Conservation (phyloP, 2,329 filamentous ascomycete genomes). For the Claviceps sorghi region DNA sequence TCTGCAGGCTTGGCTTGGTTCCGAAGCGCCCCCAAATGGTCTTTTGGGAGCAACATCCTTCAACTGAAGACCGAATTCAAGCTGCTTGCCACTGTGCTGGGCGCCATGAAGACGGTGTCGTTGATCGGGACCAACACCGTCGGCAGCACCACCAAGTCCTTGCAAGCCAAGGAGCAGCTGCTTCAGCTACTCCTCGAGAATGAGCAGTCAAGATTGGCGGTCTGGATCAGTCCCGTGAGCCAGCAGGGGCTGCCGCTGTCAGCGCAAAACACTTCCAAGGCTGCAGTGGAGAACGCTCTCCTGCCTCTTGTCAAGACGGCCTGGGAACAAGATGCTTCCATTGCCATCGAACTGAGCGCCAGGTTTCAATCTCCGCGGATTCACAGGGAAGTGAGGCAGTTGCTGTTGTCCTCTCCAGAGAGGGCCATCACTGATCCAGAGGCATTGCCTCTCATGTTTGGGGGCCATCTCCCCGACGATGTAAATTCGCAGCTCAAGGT, state of each 20-base stretch:
- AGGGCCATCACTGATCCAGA: conserved; percentile 70
- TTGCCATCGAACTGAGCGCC: conserved; percentile 72
- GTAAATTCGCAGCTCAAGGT: conserved; percentile 70
- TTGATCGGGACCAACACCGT: conserved; percentile 39
- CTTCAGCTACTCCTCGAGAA: conserved; percentile 67
- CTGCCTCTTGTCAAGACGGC: conserved; percentile 60
- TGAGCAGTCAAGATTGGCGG: conserved; percentile 67
- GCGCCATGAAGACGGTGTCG: conserved; percentile 48
- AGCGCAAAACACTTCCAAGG: conserved; percentile 26
- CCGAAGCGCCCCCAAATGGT: conserved; percentile 68
- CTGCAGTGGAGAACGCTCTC: conserved; percentile 30
- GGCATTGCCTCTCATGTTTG: conserved; percentile 69
- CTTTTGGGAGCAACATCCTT: conserved; percentile 83
- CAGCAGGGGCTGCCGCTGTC: conserved; percentile 30
- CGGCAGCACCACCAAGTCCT: conserved; percentile 45
- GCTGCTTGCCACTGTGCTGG: conserved; percentile 60
- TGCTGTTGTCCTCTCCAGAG: conserved; percentile 70
- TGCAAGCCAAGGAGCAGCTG: conserved; percentile 72
- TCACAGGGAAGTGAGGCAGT: conserved; percentile 59
- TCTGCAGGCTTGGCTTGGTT: conserved; percentile 88
- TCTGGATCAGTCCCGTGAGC: conserved; percentile 78
- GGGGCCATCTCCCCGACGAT: conserved; percentile 60
- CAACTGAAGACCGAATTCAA: conserved; percentile 88
- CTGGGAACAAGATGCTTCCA: conserved; percentile 70
- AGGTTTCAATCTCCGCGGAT: conserved; percentile 67